Percentiles rank a stretch among this genome's conserved stretches.
These are phyloP conservation scores for Rubia tinctorum DNA, from an alignment of 305 asterid genomes.

Conservation along the genomic window DNA sequence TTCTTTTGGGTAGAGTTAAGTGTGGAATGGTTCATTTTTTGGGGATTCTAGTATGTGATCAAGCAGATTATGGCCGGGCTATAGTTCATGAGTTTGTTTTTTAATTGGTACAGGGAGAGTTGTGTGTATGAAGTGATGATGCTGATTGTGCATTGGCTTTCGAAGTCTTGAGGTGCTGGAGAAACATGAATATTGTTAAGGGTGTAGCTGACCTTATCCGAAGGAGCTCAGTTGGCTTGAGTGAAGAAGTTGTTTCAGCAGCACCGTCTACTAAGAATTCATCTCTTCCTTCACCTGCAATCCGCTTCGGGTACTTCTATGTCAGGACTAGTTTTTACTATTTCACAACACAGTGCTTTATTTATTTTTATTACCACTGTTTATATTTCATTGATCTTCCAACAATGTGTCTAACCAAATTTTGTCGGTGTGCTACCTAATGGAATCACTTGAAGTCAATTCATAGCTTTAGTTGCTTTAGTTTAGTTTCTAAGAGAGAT, in stretches of 20 bases:
- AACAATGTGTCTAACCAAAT: background rate
- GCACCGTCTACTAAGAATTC: slow-evolving; percentile 57
- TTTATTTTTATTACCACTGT: too few relatives aligned
- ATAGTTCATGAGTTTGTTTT: background rate
- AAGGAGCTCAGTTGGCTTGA: slow-evolving; percentile 68
- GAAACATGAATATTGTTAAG: slow-evolving; percentile 84
- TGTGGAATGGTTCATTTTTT: background rate
- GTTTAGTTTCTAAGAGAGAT: background rate
- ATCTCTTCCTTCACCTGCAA: slow-evolving; percentile 52
- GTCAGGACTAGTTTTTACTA: background rate
- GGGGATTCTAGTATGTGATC: background rate
- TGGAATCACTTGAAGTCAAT: background rate
- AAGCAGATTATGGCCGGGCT: background rate
- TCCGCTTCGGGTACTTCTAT: slow-evolving; percentile 63
- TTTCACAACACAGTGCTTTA: background rate
- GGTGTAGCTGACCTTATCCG: slow-evolving; percentile 95
- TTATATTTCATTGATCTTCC: background rate
- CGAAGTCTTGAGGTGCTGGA: slow-evolving; percentile 22
- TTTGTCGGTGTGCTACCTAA: background rate
- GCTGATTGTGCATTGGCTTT: slow-evolving; percentile 17
- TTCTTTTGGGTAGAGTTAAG: background rate
- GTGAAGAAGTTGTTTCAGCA: slow-evolving; percentile 49
- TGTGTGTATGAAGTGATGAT: slow-evolving; percentile 18
- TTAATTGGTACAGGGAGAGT: slow-evolving; percentile 5
- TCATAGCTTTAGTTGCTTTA: background rate